phyloP scores from a whole-genome alignment of 2,329 filamentous ascomycete genomes.

The Fusarium hainanense region DNA sequence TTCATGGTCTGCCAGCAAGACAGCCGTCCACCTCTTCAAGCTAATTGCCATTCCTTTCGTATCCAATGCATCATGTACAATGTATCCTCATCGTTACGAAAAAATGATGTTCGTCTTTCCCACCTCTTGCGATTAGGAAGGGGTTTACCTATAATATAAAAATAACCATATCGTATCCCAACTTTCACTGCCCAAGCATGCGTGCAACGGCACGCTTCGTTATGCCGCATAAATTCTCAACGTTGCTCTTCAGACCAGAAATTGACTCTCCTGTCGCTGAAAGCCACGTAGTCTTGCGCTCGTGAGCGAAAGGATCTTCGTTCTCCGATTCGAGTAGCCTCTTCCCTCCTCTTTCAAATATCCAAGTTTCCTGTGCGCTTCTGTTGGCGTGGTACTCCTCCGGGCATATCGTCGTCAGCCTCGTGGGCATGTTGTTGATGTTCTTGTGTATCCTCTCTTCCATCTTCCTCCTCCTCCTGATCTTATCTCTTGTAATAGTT shows the following conservation, averaged over 20 bases:
- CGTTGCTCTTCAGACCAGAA: conserved; percentile 15
- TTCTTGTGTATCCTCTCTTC: neutral
- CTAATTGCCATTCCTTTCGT: neutral
- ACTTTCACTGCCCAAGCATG: conserved; percentile 28
- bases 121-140: neutral
- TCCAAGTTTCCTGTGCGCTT: conserved; percentile 37
- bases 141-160: conserved; percentile 18
- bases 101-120: neutral
- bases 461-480: conserved; percentile 9
- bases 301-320: conserved; percentile 4
- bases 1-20: conserved; percentile 39
- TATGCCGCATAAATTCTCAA: conserved; percentile 27
- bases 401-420: conserved; percentile 26
- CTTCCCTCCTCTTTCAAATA: conserved; percentile 40
- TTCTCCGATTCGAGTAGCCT: conserved; percentile 29
- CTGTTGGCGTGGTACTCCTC: conserved; percentile 37
- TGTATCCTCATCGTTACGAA: conserved; percentile 7
- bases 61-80: conserved; percentile 41
- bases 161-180: conserved; percentile 1
- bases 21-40: conserved; percentile 12
- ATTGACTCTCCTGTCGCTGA: conserved; percentile 17
- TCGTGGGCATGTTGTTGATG: conserved; percentile 11
- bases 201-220: conserved; percentile 32
- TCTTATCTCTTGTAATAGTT: conserved; percentile 26
- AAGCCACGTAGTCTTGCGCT: conserved; percentile 20